Conservation (phyloP, 169 alveolate genomes). For the Cryptosporidium sp. region DNA sequence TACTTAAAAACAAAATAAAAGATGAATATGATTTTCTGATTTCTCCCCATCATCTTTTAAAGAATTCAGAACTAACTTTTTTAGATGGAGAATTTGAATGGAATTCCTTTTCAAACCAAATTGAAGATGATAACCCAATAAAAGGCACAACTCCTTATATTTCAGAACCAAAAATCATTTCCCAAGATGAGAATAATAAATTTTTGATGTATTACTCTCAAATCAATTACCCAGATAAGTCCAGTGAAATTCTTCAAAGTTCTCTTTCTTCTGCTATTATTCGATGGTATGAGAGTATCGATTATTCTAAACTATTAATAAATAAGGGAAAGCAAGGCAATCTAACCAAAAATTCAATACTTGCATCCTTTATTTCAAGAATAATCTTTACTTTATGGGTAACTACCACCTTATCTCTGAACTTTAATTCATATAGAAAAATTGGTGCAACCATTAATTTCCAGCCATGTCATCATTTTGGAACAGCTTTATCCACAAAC, state of each 20-base stretch:
- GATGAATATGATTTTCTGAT: slow-evolving; percentile 28
- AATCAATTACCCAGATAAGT: slow-evolving; percentile 31
- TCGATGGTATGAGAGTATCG: slow-evolving; percentile 63
- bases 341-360: neutral
- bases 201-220: slow-evolving; percentile 36
- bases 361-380: slow-evolving; percentile 45
- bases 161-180: slow-evolving; percentile 42
- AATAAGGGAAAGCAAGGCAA: neutral
- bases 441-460: slow-evolving; percentile 58
- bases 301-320: slow-evolving; percentile 34
- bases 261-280: slow-evolving; percentile 58
- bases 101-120: neutral
- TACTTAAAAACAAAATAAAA: neutral
- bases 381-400: slow-evolving; percentile 46
- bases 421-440: slow-evolving; percentile 32
- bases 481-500: slow-evolving; percentile 49
- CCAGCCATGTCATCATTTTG: slow-evolving; percentile 60
- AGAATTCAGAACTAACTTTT: slow-evolving; percentile 56
- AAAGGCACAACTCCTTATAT: slow-evolving; percentile 54
- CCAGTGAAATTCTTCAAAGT: slow-evolving; percentile 28
- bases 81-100: slow-evolving; percentile 60
- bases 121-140: slow-evolving; percentile 30
- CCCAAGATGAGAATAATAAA: slow-evolving; percentile 13
- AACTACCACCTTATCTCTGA: slow-evolving; percentile 9
- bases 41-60: slow-evolving; percentile 30